phyloP scores from a whole-genome alignment of 2,329 filamentous ascomycete genomes.

The Trichoderma koningiopsis region DNA sequence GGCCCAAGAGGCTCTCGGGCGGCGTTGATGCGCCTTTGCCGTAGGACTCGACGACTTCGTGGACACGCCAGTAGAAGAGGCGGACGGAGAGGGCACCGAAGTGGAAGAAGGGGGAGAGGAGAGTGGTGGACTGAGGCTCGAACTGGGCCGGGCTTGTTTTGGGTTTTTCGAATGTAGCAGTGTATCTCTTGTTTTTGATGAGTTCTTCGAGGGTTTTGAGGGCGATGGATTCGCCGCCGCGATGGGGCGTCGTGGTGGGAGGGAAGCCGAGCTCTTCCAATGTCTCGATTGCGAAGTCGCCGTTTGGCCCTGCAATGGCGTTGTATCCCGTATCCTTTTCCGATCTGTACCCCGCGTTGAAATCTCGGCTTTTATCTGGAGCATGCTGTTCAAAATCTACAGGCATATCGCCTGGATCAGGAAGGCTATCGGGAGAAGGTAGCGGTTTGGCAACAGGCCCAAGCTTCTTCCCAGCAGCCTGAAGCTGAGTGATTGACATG shows the following conservation, averaged over 20 bases:
- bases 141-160: constrained; percentile 75
- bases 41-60: constrained; percentile 61
- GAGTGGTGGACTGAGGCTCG: constrained; percentile 70
- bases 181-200: constrained; percentile 64
- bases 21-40: constrained; percentile 60
- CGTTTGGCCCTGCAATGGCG: constrained; percentile 65
- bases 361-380: constrained; percentile 56
- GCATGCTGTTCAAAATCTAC: constrained; percentile 60
- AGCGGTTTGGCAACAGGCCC: constrained; percentile 64
- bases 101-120: constrained; percentile 73
- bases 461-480: constrained; percentile 63
- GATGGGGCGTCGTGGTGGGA: constrained; percentile 64
- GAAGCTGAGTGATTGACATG: constrained; percentile 71
- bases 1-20: constrained; percentile 70
- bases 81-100: constrained; percentile 72
- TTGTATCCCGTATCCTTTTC: constrained; percentile 59
- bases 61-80: constrained; percentile 72
- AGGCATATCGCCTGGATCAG: constrained; percentile 65
- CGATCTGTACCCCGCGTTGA: constrained; percentile 60
- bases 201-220: constrained; percentile 60
- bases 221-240: constrained; percentile 70
- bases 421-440: constrained; percentile 59
- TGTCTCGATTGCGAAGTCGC: constrained; percentile 71
- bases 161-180: constrained; percentile 74
- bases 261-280: constrained; percentile 70